Conservation (phyloP, 176 grass and related monocot genomes). For the Areca catechu region DNA sequence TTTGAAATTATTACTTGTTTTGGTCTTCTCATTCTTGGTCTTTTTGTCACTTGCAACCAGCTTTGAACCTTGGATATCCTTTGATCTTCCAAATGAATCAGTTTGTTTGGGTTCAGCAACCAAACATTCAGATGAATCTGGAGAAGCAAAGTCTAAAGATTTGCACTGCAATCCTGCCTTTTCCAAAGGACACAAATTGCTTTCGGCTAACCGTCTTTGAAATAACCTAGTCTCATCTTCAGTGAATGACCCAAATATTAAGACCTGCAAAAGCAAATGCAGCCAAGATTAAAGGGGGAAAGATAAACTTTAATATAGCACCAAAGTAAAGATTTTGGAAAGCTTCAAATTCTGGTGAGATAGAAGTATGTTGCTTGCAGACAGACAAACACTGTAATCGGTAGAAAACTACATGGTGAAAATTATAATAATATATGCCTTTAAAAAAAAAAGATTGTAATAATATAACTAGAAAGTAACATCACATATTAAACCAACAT, state of each 20-base stretch:
- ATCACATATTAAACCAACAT: too few species aligned
- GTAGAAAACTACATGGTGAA: too few species aligned
- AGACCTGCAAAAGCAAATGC: constrained; percentile 29
- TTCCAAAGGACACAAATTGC: constrained; percentile 16
- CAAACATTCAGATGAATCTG: constrained; percentile 29
- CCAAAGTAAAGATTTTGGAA: too few species aligned
- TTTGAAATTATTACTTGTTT: constrained; percentile 16
- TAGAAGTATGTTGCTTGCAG: too few species aligned
- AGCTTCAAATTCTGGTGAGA: too few species aligned
- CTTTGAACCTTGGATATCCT: constrained; percentile 6
- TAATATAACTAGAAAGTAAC: too few species aligned
- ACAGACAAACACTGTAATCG: too few species aligned
- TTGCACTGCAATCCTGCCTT: constrained; percentile 60
- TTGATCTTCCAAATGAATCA: constrained; percentile 34
- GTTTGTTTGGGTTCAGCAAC: constrained; percentile 15
- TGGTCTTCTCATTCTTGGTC: constrained; percentile 17
- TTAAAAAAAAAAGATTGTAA: too few species aligned
- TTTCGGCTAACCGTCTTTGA: constrained; percentile 22
- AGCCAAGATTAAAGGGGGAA: background rate
- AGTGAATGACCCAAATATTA: constrained; percentile 74
- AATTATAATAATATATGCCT: too few species aligned
- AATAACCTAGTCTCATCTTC: constrained; percentile 65
- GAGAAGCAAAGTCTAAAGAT: constrained; percentile 48
- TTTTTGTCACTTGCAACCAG: constrained; percentile 15
- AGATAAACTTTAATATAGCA: too few species aligned